Base-by-base conservation (phyloP, 148 eudicot genomes). In the Gaultheria prostrata region DNA sequence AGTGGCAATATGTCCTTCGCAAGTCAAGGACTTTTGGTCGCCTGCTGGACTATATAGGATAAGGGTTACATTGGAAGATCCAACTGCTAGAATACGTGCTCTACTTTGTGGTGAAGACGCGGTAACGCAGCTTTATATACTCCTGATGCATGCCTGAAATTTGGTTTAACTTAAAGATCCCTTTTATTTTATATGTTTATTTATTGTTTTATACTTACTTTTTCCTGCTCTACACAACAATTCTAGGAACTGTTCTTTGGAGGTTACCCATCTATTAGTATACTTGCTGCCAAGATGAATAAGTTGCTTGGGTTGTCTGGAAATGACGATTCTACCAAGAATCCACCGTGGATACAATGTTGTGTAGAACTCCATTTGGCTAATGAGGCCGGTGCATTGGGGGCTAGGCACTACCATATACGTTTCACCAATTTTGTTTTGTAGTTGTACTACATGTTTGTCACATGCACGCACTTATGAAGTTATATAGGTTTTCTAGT, bases 301-400 rank as follows among this genome's bases (percentile, higher is more conserved):
- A 78, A 53, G 4, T 78, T 78, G 26, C 80, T 78, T 78, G 67
- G 80, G 65, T 67, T 78, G 65, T 8, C 80, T 30, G 65, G 35
- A 78, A 20, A 51, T 54, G 65, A 54, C 9, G 26, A 54, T 54
- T 78, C 35, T 78, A 59, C 80, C 35, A 32, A 26, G 46, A 78
- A 53, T 78, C 80, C 80, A 51, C 80, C 80, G 30, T 78, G 80
- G 80, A 78, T 53, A 78, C 63, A 53, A 32, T 78, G 80, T 78
- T 78, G 80, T 78, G 21, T 78, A 32, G 46, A 53, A 54, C 45
- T 78, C 39, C 46, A 30, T 78, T 78, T 61, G 57, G 20, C 63
- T 7, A 17, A 32, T 32, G 65, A 51, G 48, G 65, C 13, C 20
- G 67, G 65, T 78, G 24, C 59, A 53, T 53, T 21, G 46, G 65